Conservation (phyloP, 2,329 filamentous ascomycete genomes). For the Exutisphaerella laricina region DNA sequence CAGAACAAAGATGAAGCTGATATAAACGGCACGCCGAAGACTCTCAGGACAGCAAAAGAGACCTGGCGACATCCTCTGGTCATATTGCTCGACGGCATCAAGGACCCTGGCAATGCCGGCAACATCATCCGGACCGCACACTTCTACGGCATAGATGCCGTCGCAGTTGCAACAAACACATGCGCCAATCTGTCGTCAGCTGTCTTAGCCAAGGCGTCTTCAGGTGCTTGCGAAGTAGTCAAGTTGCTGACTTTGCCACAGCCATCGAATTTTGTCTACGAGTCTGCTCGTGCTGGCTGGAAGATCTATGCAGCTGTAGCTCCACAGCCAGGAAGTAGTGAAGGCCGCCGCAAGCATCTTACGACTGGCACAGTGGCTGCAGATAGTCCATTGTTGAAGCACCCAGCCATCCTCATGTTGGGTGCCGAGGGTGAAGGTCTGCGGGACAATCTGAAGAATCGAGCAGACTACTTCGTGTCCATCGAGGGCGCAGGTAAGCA, state of each 20-base stretch:
- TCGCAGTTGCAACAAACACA: slow-evolving; percentile 66
- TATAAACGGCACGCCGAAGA: slow-evolving; percentile 62
- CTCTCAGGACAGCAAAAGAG: slow-evolving; percentile 44
- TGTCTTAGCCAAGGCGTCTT: slow-evolving; percentile 78
- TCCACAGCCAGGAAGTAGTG: slow-evolving; percentile 26
- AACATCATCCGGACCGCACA: slow-evolving; percentile 82
- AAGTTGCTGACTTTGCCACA: slow-evolving; percentile 65
- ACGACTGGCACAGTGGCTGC: slow-evolving; percentile 17
- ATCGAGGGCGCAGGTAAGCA: slow-evolving; percentile 42
- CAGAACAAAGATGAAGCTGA: slow-evolving; percentile 64
- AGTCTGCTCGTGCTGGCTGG: slow-evolving; percentile 70
- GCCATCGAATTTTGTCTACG: slow-evolving; percentile 62
- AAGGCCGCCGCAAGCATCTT: slow-evolving; percentile 5
- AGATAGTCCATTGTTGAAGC: slow-evolving; percentile 23
- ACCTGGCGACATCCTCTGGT: slow-evolving; percentile 60
- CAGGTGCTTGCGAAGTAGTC: slow-evolving; percentile 78
- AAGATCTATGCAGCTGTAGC: slow-evolving; percentile 69
- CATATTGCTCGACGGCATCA: slow-evolving; percentile 66
- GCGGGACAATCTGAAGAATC: slow-evolving; percentile 55
- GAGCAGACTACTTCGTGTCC: slow-evolving; percentile 58
- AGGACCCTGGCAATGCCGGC: slow-evolving; percentile 82
- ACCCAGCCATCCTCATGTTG: slow-evolving; percentile 73
- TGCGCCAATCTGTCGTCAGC: slow-evolving; percentile 70
- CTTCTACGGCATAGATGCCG: slow-evolving; percentile 82
- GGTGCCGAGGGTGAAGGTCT: slow-evolving; percentile 77